Evolutionary conservation across 371 early-diverging fungal species (phyloP).

Genomic region (Cokeromyces recurvatus): DNA sequence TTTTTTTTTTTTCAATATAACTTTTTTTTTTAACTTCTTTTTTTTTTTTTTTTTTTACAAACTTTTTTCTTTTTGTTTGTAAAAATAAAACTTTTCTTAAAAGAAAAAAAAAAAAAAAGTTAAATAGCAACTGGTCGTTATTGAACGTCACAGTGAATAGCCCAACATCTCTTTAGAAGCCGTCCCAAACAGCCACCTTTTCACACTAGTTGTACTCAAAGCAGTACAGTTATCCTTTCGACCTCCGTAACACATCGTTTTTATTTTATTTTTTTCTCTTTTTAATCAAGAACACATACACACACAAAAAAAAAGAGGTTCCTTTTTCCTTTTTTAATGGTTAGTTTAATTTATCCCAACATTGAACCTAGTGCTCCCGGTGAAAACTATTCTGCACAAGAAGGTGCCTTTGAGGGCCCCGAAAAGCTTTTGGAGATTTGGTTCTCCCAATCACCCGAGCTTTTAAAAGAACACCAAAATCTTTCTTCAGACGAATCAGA

Average conservation of each 20-base stretch:
- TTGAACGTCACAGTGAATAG: constrained; percentile 14
- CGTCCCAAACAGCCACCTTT: constrained; percentile 9
- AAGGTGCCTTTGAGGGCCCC: constrained; percentile 83
- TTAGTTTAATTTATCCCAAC: constrained; percentile 2
- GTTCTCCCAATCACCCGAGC: constrained; percentile 63
- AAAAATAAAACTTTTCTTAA: too few relatives aligned
- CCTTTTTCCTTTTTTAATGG: neutral
- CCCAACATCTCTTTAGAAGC: constrained; percentile 28
- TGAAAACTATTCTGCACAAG: constrained; percentile 37
- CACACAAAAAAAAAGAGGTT: neutral
- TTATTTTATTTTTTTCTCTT: neutral
- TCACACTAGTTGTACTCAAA: constrained; percentile 13
- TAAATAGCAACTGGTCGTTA: constrained; percentile 4
- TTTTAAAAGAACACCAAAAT: constrained; percentile 24
- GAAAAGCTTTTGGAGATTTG: constrained; percentile 96
- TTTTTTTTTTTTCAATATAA: constrained; percentile 1
- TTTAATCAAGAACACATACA: neutral
- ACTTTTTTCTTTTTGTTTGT: neutral
- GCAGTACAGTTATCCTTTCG: constrained; percentile 22
- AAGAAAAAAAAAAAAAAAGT: constrained; percentile 1
- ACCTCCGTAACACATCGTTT: constrained; percentile 14
- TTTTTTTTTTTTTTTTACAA: constrained; percentile 4
- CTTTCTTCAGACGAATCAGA: constrained; percentile 23
- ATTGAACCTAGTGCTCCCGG: constrained; percentile 22
- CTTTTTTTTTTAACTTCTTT: neutral